Percentiles rank a stretch among this genome's conserved stretches.
phyloP scores from a whole-genome alignment of 129 eudicot species.

The Artemisia argyi region DNA sequence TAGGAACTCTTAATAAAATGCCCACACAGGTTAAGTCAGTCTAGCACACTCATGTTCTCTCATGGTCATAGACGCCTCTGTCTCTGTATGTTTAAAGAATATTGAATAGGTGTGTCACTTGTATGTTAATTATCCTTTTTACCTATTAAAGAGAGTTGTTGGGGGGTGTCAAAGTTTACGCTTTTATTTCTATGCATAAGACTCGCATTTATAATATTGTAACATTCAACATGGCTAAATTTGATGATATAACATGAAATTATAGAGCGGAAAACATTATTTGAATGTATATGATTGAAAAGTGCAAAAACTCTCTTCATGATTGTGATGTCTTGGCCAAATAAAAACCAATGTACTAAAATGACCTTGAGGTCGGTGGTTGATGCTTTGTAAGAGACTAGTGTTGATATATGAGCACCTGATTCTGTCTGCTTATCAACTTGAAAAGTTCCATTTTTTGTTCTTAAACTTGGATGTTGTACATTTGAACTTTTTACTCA shows the following conservation, averaged over 20 bases:
- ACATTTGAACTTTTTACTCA: conserved; percentile 70
- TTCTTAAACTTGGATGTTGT: conserved; percentile 32
- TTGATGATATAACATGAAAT: conserved; percentile 6
- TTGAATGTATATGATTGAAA: no score
- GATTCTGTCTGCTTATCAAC: conserved; percentile 8
- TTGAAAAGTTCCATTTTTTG: conserved; percentile 17
- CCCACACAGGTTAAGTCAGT: no score
- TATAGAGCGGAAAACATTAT: not conserved
- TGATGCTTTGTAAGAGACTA: not conserved
- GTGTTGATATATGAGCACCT: not conserved
- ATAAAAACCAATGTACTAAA: not conserved
- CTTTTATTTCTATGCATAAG: conserved; percentile 9
- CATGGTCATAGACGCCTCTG: no score
- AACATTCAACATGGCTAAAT: not conserved
- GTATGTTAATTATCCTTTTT: not conserved
- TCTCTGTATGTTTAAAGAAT: not conserved
- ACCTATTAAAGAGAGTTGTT: conserved; percentile 3
- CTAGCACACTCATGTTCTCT: no score
- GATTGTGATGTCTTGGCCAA: conserved; percentile 10
- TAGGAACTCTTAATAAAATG: no score
- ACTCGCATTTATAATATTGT: conserved; percentile 6
- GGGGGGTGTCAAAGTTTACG: not conserved
- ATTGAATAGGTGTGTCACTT: not conserved
- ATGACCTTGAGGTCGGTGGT: not conserved
- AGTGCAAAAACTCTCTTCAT: not conserved